A percentile compares a stretch with the other conserved stretches of the same genome.
These are phyloP conservation scores for Podila horticola DNA, from an alignment of 192 early-diverging fungal species.

Conservation along the genomic window DNA sequence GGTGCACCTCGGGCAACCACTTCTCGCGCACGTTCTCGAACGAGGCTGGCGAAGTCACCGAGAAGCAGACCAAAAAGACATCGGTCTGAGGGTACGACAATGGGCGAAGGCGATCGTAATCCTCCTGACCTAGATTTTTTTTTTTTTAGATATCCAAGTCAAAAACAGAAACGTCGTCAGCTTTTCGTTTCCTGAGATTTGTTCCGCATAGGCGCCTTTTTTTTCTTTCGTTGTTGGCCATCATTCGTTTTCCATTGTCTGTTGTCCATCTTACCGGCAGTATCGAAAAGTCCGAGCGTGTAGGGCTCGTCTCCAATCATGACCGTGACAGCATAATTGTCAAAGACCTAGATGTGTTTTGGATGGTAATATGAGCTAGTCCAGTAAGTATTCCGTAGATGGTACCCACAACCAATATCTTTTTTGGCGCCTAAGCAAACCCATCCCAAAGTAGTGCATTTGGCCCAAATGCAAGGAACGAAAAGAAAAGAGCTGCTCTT, in stretches of 20 bases:
- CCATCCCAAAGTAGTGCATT: background rate
- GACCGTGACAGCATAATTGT: conserved; percentile 99
- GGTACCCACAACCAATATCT: background rate
- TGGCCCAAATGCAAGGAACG: background rate
- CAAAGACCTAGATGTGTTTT: conserved; percentile 76
- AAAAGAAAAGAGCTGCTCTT: background rate
- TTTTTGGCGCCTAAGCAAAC: background rate
- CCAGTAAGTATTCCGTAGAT: background rate
- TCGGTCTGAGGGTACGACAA: conserved; percentile 96
- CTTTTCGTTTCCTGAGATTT: background rate
- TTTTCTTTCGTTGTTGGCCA: background rate
- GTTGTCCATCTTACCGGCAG: conserved; percentile 67
- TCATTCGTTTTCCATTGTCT: background rate
- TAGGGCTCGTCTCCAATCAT: conserved; percentile 99
- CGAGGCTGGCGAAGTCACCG: conserved; percentile 89
- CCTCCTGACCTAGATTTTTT: conserved; percentile 81
- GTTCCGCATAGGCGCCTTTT: background rate
- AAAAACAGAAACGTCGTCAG: conserved; percentile 10
- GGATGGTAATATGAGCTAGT: background rate
- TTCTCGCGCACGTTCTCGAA: conserved; percentile 97
- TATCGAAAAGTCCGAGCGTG: conserved; percentile 95
- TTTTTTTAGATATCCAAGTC: background rate
- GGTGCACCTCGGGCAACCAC: conserved; percentile 96
- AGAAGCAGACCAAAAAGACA: conserved; percentile 96
- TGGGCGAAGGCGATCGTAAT: conserved; percentile 94